Conservation (phyloP, 164 flowering plant genomes). For the Cinnamomum micranthum region DNA sequence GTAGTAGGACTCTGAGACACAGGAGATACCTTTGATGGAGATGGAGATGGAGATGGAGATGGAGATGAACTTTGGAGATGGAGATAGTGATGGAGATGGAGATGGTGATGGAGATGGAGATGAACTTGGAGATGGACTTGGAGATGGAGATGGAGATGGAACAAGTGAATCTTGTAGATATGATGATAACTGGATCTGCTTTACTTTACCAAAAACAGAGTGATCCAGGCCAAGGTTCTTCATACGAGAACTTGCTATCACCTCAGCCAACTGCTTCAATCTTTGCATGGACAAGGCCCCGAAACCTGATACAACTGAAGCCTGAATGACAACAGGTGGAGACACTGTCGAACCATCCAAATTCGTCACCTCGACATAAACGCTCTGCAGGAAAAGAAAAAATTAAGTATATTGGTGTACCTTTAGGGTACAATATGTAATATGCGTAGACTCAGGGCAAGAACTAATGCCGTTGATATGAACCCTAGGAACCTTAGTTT, state of each 20-base stretch:
- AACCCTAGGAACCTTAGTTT: too few species aligned
- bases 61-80: neutral
- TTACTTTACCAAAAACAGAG: slow-evolving; percentile 68
- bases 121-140: neutral
- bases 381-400: slow-evolving; percentile 34
- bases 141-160: neutral
- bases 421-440: neutral
- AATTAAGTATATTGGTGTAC: neutral
- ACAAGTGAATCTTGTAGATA: slow-evolving; percentile 37
- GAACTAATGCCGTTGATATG: too few species aligned
- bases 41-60: neutral
- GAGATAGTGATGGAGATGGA: neutral
- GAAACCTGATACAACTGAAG: slow-evolving; percentile 46
- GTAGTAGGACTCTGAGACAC: slow-evolving; percentile 16
- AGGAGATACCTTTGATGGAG: slow-evolving; percentile 7
- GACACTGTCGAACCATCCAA: slow-evolving; percentile 52
- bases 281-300: slow-evolving; percentile 57
- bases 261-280: slow-evolving; percentile 64
- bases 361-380: slow-evolving; percentile 56
- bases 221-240: slow-evolving; percentile 75
- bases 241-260: slow-evolving; percentile 37
- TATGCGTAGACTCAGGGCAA: too few species aligned
- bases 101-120: neutral
- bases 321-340: slow-evolving; percentile 61
- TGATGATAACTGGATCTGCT: slow-evolving; percentile 55